Evolutionary conservation across 2,329 filamentous ascomycete species (phyloP), one percentile per base, ranked within the genome.

Genomic region (Alternaria conjuncta): DNA sequence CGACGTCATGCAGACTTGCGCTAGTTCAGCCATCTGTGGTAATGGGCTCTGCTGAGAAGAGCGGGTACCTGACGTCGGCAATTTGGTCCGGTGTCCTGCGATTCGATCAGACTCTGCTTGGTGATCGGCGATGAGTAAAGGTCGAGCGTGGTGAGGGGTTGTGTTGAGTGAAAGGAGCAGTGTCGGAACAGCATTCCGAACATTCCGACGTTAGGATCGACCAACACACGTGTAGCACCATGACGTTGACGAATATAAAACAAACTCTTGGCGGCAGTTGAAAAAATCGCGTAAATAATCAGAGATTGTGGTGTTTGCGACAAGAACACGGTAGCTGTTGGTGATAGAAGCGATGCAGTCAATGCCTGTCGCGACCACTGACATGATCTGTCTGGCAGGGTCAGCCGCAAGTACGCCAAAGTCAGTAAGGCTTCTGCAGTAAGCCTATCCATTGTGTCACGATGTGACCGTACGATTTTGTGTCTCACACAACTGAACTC

Each of bases 1-100:
- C 45, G 54, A 68, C 61, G 67, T 70, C 67, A 70, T 67, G 57
- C 25, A 18, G 5, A 25, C 11, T 12, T 36, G 7, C 28, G 28
- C 41, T 43, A 43, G 36, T n/a, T 54, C 15, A 55, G 30, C 32
- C 41, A 32, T 59, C 12, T 4, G 55, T 55, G 54, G 50, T 45
- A 3, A 6, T 58, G 20, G 21, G 12, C 28, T 50, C 36, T 60
- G 21, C 26, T 44, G 28, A 25, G 7, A 13, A 49, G 30, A 28
- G 43, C 44, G 49, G 55, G 50, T 60, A 51, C 49, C 60, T 63
- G 56, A 63, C 50, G 50, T 49, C 44, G 50, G 23, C 32, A 41
- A n/a, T n/a, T 3, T 20, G 18, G 11, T n/a, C 47, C 30, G n/a
- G 12, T 32, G 28, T 36, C 18, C 20, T 59, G 7, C 9, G 11